These are phyloP conservation scores for Phytophthora crassamura DNA, from an alignment of 352 stramenopile genomes.

Conservation along the genomic window DNA sequence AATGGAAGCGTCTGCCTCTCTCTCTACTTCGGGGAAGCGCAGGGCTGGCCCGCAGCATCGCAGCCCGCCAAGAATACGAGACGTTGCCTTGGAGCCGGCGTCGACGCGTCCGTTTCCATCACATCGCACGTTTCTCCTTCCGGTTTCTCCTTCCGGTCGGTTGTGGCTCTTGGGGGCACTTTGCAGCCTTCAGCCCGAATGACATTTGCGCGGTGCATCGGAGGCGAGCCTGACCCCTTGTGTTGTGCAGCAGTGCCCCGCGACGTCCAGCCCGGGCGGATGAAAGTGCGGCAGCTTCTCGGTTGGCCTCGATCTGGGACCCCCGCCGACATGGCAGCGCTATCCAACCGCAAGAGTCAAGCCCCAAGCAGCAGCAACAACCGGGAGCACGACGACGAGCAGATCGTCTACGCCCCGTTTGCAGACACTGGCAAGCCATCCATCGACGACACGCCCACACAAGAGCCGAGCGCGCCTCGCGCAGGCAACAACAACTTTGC, in stretches of 20 bases:
- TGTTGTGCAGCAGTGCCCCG: slow-evolving; percentile 44
- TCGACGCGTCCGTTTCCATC: slow-evolving; percentile 43
- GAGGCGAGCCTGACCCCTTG: slow-evolving; percentile 58
- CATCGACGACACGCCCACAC: slow-evolving; percentile 7
- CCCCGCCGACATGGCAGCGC: slow-evolving; percentile 18
- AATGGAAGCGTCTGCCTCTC: too few relatives aligned
- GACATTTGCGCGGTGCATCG: slow-evolving; percentile 61
- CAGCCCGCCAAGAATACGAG: slow-evolving; percentile 19
- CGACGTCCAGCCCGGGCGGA: slow-evolving; percentile 35
- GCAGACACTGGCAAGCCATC: slow-evolving; percentile 23
- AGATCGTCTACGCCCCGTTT: slow-evolving; percentile 8
- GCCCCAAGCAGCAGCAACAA: slow-evolving; percentile 28
- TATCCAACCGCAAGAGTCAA: slow-evolving; percentile 2
- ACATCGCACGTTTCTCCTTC: slow-evolving; percentile 28
- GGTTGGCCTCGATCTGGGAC: slow-evolving; percentile 36
- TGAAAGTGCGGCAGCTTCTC: slow-evolving; percentile 60
- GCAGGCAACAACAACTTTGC: slow-evolving; percentile 31
- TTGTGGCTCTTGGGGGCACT: slow-evolving; percentile 8
- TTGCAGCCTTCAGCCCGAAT: slow-evolving; percentile 37
- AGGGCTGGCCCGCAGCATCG: slow-evolving; percentile 19
- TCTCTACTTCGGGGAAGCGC: slow-evolving; percentile 16
- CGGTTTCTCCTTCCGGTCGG: neutral
- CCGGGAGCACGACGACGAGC: slow-evolving; percentile 17
- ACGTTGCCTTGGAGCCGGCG: neutral
- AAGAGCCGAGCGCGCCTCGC: slow-evolving; percentile 10